These are phyloP conservation scores for Cryptosporidium tyzzeri DNA, from an alignment of 169 alveolate genomes.

Conservation along the genomic window DNA sequence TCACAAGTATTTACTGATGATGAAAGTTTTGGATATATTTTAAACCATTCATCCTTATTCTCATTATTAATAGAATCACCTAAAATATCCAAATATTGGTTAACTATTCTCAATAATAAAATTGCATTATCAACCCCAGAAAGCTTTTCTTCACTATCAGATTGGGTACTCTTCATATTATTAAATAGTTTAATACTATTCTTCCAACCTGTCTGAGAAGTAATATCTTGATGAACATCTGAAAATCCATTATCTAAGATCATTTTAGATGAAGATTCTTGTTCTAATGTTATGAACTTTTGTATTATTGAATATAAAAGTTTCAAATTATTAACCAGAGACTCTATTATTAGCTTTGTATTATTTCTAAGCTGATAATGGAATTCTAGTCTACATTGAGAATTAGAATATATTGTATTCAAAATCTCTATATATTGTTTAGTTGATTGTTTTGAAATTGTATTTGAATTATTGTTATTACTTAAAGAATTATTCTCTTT, in stretches of 20 bases:
- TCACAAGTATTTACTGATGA: background rate
- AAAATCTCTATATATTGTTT: slow-evolving; percentile 52
- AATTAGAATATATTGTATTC: background rate
- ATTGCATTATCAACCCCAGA: slow-evolving; percentile 66
- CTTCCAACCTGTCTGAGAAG: slow-evolving; percentile 19
- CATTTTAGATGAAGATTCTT: slow-evolving; percentile 5
- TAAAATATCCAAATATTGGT: slow-evolving; percentile 58
- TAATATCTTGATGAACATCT: background rate
- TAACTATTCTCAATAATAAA: slow-evolving; percentile 35
- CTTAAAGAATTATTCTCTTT: slow-evolving; percentile 13
- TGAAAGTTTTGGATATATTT: slow-evolving; percentile 4
- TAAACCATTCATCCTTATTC: slow-evolving; percentile 21
- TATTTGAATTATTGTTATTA: background rate
- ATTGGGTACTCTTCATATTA: background rate
- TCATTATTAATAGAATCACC: slow-evolving; percentile 36
- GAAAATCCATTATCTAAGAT: background rate
- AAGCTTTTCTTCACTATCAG: background rate
- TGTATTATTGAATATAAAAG: background rate
- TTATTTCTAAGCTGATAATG: slow-evolving; percentile 8
- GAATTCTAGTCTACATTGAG: slow-evolving; percentile 16
- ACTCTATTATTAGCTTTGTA: slow-evolving; percentile 2
- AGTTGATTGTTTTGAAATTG: slow-evolving; percentile 41
- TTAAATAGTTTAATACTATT: slow-evolving; percentile 8
- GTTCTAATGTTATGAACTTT: background rate
- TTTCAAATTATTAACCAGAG: background rate